phyloP scores from a whole-genome alignment of 2,329 filamentous ascomycete genomes.

The Talaromyces sp. region DNA sequence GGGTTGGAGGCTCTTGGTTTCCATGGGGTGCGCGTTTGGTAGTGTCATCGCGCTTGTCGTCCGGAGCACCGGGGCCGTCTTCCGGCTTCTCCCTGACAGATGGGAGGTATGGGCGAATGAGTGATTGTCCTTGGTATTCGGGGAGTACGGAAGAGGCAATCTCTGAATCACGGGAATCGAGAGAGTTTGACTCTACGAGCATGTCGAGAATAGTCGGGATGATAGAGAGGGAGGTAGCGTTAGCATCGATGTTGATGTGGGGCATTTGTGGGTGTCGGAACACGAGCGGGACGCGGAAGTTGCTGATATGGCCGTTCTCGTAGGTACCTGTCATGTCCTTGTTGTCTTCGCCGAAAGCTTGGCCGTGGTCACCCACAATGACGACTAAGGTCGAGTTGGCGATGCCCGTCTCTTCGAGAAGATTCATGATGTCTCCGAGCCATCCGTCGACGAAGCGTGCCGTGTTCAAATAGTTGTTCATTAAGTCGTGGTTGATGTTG shows the following conservation, averaged over 20 bases:
- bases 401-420: slow-evolving; percentile 49
- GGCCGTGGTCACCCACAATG: slow-evolving; percentile 51
- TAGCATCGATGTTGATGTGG: slow-evolving; percentile 44
- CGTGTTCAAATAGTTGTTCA: slow-evolving; percentile 51
- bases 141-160: slow-evolving; percentile 45
- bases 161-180: slow-evolving; percentile 36
- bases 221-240: slow-evolving; percentile 48
- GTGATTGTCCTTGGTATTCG: slow-evolving; percentile 52
- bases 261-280: slow-evolving; percentile 51
- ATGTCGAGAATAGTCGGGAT: slow-evolving; percentile 52
- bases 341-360: slow-evolving; percentile 49
- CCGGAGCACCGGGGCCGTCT: not conserved
- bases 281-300: slow-evolving; percentile 50
- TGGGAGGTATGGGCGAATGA: slow-evolving; percentile 44
- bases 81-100: slow-evolving; percentile 11
- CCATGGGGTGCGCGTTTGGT: not conserved
- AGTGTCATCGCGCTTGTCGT: not conserved
- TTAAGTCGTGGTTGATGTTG: slow-evolving; percentile 33
- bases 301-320: slow-evolving; percentile 50
- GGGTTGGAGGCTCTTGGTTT: slow-evolving; percentile 7
- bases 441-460: slow-evolving; percentile 49
- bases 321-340: slow-evolving; percentile 45
- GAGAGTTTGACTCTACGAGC: slow-evolving; percentile 44
- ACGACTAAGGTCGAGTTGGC: slow-evolving; percentile 51
- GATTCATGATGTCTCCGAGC: slow-evolving; percentile 46